These are phyloP conservation scores for Fraxinus velutina DNA, from an alignment of 305 asterid species.

Conservation along the genomic window DNA sequence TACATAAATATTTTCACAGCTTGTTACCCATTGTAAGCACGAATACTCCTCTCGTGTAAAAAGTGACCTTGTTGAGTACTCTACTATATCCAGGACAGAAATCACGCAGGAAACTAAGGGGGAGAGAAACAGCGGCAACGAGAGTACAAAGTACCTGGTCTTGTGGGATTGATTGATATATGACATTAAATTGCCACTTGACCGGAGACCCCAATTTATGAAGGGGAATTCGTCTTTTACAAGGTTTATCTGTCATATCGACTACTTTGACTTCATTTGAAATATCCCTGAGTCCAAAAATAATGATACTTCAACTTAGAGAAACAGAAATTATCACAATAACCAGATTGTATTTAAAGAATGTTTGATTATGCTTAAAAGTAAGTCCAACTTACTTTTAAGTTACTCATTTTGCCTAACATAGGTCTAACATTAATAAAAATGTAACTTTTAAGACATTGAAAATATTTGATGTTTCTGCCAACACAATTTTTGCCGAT, in stretches of 20 bases:
- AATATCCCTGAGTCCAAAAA: conserved; percentile 28
- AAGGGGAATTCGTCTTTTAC: conserved; percentile 7
- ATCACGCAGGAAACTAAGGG: background rate
- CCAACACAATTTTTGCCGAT: background rate
- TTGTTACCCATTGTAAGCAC: background rate
- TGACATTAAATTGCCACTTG: background rate
- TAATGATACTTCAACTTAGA: background rate
- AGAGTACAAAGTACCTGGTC: background rate
- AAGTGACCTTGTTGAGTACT: background rate
- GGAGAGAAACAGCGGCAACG: background rate
- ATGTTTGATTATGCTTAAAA: background rate
- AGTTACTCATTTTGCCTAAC: background rate
- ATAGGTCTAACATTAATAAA: background rate
- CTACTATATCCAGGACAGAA: background rate
- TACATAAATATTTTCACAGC: background rate
- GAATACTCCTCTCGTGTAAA: background rate
- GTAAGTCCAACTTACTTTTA: background rate
- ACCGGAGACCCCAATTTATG: background rate
- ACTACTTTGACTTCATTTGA: conserved; percentile 26
- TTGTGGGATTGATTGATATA: background rate
- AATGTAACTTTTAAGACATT: background rate
- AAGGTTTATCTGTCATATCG: conserved; percentile 17
- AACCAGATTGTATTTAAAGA: background rate
- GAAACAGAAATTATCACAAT: background rate
- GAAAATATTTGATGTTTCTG: background rate